phyloP scores from a whole-genome alignment of 345 rosid genomes.

The Eucalyptus sp. region DNA sequence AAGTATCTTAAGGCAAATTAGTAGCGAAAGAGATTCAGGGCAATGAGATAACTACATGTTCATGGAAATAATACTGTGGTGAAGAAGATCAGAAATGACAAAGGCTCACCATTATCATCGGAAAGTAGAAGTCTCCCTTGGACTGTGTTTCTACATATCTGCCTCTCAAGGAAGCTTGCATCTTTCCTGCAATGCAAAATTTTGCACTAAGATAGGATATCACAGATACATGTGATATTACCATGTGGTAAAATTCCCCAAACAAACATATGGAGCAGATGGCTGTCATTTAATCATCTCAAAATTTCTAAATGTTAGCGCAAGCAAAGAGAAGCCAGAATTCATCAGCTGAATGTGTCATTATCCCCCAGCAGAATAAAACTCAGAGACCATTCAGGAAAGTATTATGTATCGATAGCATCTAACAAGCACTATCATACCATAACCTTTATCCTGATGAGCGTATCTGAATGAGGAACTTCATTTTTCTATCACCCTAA shows the following conservation, averaged over 20 bases:
- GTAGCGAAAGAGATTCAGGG: neutral
- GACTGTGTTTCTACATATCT: slow-evolving; percentile 58
- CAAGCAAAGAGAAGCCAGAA: neutral
- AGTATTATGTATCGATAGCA: neutral
- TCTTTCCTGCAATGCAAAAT: slow-evolving; percentile 38
- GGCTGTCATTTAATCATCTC: neutral
- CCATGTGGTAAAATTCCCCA: neutral
- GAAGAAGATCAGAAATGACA: neutral
- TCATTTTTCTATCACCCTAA: neutral
- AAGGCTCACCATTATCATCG: slow-evolving; percentile 57
- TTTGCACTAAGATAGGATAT: neutral
- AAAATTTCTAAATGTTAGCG: neutral
- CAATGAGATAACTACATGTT: neutral
- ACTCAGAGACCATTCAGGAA: neutral
- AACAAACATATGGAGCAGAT: neutral
- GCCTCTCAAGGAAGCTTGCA: slow-evolving; percentile 25
- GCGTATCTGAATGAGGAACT: neutral
- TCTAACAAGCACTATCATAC: neutral
- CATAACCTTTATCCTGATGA: neutral
- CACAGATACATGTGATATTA: neutral
- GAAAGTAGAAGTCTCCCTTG: slow-evolving; percentile 84
- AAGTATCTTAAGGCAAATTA: neutral
- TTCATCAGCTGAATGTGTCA: neutral
- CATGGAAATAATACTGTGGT: neutral
- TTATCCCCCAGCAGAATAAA: neutral